These are phyloP conservation scores for Melaleuca alternifolia DNA, from an alignment of 345 rosid genomes.

Conservation along the genomic window DNA sequence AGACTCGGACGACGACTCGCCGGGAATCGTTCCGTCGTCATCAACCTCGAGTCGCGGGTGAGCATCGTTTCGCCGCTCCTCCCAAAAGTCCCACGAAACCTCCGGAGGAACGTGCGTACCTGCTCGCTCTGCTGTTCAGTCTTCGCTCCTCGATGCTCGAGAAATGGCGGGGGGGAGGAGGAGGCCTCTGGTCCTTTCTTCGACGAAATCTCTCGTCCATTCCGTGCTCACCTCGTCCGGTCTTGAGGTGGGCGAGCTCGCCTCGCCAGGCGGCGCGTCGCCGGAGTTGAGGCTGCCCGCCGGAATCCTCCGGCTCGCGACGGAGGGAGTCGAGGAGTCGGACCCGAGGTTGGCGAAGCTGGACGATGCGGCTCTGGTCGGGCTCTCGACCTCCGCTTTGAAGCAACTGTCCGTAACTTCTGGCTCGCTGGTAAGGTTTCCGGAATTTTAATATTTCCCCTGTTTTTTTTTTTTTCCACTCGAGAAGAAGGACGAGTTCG, in stretches of 20 bases:
- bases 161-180: constrained; percentile 67
- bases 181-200: constrained; percentile 71
- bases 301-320: constrained; percentile 55
- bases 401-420: constrained; percentile 57
- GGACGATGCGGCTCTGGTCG: constrained; percentile 56
- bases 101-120: background rate
- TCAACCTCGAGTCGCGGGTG: background rate
- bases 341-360: constrained; percentile 31
- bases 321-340: constrained; percentile 10
- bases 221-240: constrained; percentile 39
- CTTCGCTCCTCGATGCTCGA: background rate
- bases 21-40: background rate
- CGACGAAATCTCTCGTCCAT: constrained; percentile 57
- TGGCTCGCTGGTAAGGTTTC: constrained; percentile 57
- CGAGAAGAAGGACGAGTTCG: background rate
- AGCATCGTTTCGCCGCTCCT: background rate
- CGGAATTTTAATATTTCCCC: background rate
- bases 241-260: background rate
- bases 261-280: constrained; percentile 1
- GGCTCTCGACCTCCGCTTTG: constrained; percentile 56
- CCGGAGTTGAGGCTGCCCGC: constrained; percentile 28
- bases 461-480: background rate
- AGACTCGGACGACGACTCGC: background rate
- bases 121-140: background rate
- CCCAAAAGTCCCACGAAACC: background rate